phyloP scores from a whole-genome alignment of 768 basidiomycete species.

The Jaapia argillacea region DNA sequence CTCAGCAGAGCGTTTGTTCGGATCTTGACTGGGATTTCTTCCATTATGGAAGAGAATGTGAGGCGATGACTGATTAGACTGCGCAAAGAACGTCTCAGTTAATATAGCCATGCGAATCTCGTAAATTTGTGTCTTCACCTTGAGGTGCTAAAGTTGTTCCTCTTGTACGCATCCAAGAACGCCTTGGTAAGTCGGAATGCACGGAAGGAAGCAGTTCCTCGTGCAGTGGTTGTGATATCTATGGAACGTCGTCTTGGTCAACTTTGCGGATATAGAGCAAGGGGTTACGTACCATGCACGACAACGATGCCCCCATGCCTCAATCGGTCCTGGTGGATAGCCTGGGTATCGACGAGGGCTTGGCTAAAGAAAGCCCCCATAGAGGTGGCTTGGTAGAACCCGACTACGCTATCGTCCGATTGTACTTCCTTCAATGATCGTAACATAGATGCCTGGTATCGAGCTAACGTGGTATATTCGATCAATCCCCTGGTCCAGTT shows the following conservation, averaged over 20 bases:
- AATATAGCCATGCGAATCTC: not conserved
- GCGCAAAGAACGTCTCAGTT: too few relatives aligned
- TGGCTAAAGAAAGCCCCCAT: constrained; percentile 83
- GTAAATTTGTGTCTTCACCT: constrained; percentile 40
- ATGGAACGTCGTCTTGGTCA: not conserved
- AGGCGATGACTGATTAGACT: constrained; percentile 75
- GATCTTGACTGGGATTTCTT: constrained; percentile 79
- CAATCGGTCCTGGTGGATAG: constrained; percentile 76
- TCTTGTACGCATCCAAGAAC: constrained; percentile 77
- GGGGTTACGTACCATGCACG: constrained; percentile 70
- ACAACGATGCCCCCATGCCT: constrained; percentile 80
- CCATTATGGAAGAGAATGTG: constrained; percentile 78
- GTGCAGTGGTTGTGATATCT: constrained; percentile 73
- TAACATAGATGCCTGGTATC: constrained; percentile 80
- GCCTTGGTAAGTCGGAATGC: constrained; percentile 77
- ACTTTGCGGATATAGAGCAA: too few relatives aligned
- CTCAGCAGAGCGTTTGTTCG: constrained; percentile 73
- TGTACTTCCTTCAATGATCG: constrained; percentile 86
- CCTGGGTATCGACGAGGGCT: constrained; percentile 71
- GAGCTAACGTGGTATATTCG: constrained; percentile 30
- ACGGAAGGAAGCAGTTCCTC: constrained; percentile 82
- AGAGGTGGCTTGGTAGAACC: constrained; percentile 87
- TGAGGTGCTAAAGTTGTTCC: constrained; percentile 72
- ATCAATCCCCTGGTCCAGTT: not conserved
- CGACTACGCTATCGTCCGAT: constrained; percentile 84